Percentiles rank a stretch among this genome's conserved stretches.
These are phyloP conservation scores for Lipomyces sp. DNA, from an alignment of 805 yeast species.

Conservation along the genomic window DNA sequence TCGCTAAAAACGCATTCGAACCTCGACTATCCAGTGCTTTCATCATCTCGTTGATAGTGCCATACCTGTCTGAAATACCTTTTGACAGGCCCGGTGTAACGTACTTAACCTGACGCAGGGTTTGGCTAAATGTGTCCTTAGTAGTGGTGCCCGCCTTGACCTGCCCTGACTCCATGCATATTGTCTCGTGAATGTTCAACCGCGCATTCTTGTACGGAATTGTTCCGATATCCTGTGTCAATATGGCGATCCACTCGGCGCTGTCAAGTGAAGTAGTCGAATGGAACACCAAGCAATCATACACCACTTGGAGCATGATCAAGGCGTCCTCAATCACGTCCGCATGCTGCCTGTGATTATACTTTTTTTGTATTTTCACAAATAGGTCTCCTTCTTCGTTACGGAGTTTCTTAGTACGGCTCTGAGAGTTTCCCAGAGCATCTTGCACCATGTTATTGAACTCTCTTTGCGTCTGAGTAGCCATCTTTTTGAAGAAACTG, in stretches of 20 bases:
- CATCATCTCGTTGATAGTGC: conserved; percentile 28
- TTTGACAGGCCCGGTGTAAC: conserved; percentile 30
- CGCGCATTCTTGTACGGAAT: conserved; percentile 31
- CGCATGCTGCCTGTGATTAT: conserved; percentile 8
- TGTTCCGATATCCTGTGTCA: conserved; percentile 35
- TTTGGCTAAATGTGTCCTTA: conserved; percentile 21
- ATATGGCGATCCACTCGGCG: conserved; percentile 34
- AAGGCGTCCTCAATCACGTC: conserved; percentile 30
- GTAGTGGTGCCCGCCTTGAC: conserved; percentile 24
- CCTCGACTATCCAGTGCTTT: conserved; percentile 7
- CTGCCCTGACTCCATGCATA: conserved; percentile 36
- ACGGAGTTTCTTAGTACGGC: background rate
- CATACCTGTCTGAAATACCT: conserved; percentile 20
- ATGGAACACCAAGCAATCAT: conserved; percentile 26
- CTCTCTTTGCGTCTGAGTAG: conserved; percentile 21
- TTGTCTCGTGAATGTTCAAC: conserved; percentile 22
- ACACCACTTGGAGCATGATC: conserved; percentile 25
- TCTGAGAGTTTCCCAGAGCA: conserved; percentile 13
- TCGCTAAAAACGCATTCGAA: conserved; percentile 14
- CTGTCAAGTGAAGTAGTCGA: conserved; percentile 26
- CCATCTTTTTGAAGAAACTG: conserved; percentile 13
- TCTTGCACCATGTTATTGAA: conserved; percentile 25
- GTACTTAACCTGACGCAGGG: conserved; percentile 26
- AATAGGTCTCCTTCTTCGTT: conserved; percentile 13
- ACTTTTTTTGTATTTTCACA: conserved; percentile 3